Percentiles rank a stretch among this genome's conserved stretches.
Conservation (phyloP, 352 stramenopile genomes). For the Phytophthora pini region DNA sequence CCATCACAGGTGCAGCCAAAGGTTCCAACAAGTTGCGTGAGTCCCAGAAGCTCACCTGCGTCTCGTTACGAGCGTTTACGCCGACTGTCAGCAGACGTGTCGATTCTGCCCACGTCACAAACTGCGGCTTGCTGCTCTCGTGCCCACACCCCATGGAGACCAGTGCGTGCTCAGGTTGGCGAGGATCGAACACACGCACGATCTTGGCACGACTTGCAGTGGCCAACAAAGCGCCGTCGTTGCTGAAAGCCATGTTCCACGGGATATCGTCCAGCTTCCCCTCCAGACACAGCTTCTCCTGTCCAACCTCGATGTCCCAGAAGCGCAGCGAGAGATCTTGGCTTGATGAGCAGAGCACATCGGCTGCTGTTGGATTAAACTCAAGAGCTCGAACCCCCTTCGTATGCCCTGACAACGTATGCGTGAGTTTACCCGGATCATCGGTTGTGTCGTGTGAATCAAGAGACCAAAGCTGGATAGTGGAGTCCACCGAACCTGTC, state of each 20-base stretch:
- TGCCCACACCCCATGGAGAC: conserved; percentile 75
- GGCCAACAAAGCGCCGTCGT: conserved; percentile 65
- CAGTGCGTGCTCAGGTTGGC: conserved; percentile 48
- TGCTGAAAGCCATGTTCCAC: conserved; percentile 79
- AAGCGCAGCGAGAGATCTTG: conserved; percentile 71
- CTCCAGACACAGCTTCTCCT: conserved; percentile 48
- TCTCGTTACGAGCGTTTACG: conserved; percentile 66
- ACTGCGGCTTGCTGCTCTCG: conserved; percentile 74
- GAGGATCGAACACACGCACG: conserved; percentile 78
- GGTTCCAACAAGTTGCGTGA: conserved; percentile 74
- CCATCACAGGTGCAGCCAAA: conserved; percentile 41
- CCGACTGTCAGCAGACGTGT: conserved; percentile 61
- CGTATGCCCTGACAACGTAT: conserved; percentile 54
- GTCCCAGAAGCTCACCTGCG: conserved; percentile 79
- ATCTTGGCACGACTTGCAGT: conserved; percentile 77
- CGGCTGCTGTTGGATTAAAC: conserved; percentile 70
- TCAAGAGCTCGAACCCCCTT: conserved; percentile 61
- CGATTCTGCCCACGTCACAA: conserved; percentile 62
- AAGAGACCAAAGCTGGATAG: conserved; percentile 72
- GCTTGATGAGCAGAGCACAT: conserved; percentile 67
- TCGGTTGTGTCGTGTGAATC: conserved; percentile 7
- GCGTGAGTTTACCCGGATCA: conserved; percentile 10
- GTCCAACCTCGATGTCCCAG: conserved; percentile 73
- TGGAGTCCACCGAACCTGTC: conserved; percentile 63
- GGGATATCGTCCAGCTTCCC: conserved; percentile 76